A percentile compares a stretch with the other conserved stretches of the same genome.
phyloP scores from a whole-genome alignment of 2,329 filamentous ascomycete species.

The Pseudogymnoascus sp. region DNA sequence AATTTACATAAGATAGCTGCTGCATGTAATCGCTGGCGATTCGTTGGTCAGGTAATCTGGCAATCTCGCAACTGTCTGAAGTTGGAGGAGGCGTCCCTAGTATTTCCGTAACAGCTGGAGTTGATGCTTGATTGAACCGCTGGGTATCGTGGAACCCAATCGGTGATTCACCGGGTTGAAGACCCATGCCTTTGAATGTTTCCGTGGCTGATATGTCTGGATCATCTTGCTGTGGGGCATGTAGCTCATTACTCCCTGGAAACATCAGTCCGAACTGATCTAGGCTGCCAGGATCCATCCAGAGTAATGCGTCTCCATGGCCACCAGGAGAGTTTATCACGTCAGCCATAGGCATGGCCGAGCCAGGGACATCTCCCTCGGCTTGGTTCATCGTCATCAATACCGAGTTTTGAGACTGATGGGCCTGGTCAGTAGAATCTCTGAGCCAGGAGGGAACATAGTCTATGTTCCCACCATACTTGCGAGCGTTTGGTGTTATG shows the following conservation, averaged over 20 bases:
- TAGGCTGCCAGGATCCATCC: background rate
- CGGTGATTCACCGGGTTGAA: background rate
- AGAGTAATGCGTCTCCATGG: background rate
- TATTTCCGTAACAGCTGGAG: background rate
- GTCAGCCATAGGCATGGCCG: background rate
- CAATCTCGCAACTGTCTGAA: background rate
- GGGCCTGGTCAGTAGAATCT: background rate
- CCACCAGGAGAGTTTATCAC: background rate
- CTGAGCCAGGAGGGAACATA: background rate
- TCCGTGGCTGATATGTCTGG: background rate
- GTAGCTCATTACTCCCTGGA: background rate
- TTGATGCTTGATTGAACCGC: background rate
- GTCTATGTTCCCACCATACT: background rate
- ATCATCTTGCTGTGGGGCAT: background rate
- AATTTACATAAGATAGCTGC: slow-evolving; percentile 1
- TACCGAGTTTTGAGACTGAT: background rate
- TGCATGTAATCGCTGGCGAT: background rate
- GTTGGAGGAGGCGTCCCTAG: background rate
- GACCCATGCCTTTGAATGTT: background rate
- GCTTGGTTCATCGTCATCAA: background rate
- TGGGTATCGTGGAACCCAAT: background rate
- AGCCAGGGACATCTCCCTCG: background rate
- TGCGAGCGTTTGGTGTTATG: background rate
- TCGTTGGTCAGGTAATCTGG: background rate
- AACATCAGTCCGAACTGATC: background rate